phyloP scores from a whole-genome alignment of 2,329 filamentous ascomycete species.

The Emydomyces testavorans region DNA sequence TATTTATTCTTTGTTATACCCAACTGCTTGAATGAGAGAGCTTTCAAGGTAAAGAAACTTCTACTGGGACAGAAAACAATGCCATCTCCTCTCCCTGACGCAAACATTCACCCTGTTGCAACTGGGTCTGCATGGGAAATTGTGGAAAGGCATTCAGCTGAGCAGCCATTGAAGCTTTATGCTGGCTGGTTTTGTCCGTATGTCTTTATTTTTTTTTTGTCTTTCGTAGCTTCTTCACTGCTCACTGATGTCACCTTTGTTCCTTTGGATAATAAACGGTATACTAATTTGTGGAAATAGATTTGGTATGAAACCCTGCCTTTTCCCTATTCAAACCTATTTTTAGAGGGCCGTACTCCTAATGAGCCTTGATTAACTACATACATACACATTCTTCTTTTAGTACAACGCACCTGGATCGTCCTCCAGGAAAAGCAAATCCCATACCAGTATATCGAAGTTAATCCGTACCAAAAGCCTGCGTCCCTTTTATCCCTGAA shows the following conservation, averaged over 20 bases:
- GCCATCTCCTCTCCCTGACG: slow-evolving; percentile 29
- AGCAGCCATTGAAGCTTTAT: slow-evolving; percentile 49
- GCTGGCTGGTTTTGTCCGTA: slow-evolving; percentile 61
- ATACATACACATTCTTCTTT: slow-evolving; percentile 7
- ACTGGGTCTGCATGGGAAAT: slow-evolving; percentile 35
- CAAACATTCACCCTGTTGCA: slow-evolving; percentile 34
- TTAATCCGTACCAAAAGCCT: slow-evolving; percentile 67
- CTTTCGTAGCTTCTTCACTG: not conserved
- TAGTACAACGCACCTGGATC: slow-evolving; percentile 60
- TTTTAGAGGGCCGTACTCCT: no score
- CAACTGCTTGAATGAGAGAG: no score
- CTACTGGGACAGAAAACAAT: slow-evolving; percentile 14
- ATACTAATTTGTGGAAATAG: not conserved
- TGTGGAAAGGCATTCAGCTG: slow-evolving; percentile 25
- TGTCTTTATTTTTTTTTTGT: slow-evolving; percentile 14
- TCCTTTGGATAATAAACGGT: not conserved
- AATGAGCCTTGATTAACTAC: not conserved
- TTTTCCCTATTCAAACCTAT: no score
- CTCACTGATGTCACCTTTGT: slow-evolving; percentile 13
- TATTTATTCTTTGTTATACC: no score
- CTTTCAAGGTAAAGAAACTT: no score
- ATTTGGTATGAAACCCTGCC: not conserved
- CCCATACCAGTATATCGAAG: slow-evolving; percentile 63
- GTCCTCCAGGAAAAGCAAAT: slow-evolving; percentile 62
- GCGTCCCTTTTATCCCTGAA: slow-evolving; percentile 58